Evolutionary conservation across 192 early-diverging fungal genomes (phyloP).

Genomic region (Coemansia sp.): DNA sequence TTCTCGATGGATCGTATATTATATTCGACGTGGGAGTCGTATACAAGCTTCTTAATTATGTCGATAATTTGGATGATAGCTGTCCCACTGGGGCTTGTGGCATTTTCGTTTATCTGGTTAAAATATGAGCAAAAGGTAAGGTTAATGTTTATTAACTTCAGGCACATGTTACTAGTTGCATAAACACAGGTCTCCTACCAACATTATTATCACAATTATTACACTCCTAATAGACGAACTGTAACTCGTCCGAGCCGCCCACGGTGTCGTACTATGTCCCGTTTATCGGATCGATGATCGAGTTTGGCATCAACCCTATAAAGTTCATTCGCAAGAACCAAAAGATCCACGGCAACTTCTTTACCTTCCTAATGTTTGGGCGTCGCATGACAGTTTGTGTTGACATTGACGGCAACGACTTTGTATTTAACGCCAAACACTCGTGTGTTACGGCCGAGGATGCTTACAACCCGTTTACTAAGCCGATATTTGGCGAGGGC

Average conservation of each 20-base stretch:
- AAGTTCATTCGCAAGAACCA: conserved; percentile 83
- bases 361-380: conserved; percentile 93
- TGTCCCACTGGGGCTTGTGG: conserved; percentile 15
- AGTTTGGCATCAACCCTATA: conserved; percentile 89
- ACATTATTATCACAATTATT: not conserved
- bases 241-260: conserved; percentile 66
- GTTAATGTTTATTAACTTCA: not conserved
- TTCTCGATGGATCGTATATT: not conserved
- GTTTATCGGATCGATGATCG: conserved; percentile 83
- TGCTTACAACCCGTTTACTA: conserved; percentile 91
- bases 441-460: conserved; percentile 87
- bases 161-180: not conserved
- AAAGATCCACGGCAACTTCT: conserved; percentile 85
- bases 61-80: not conserved
- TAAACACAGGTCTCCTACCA: not conserved
- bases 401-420: conserved; percentile 92
- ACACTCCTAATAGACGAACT: conserved; percentile 1
- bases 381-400: conserved; percentile 87
- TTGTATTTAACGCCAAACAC: conserved; percentile 92
- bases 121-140: conserved; percentile 46
- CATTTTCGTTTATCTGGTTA: conserved; percentile 43
- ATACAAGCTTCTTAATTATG: not conserved
- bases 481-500: conserved; percentile 90
- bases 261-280: conserved; percentile 80
- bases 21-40: not conserved